Conservation (phyloP, 148 eudicot species). For the Amaranthus cruentus region DNA sequence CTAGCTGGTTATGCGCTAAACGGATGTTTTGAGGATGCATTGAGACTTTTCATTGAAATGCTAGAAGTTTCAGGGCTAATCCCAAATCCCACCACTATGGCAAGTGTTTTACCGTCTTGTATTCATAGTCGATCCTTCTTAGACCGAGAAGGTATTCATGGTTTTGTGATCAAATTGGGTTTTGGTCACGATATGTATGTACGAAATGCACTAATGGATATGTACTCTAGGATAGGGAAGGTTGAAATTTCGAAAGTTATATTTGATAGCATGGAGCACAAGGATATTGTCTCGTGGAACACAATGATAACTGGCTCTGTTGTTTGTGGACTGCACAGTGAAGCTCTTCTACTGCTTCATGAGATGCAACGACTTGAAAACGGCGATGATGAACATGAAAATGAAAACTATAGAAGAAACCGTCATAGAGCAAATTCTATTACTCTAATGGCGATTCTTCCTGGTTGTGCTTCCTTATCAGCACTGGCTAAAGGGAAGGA, state of each 20-base stretch:
- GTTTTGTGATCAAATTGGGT: slow-evolving; percentile 70
- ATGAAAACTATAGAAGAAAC: slow-evolving; percentile 45
- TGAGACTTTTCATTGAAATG: slow-evolving; percentile 62
- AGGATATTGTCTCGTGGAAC: slow-evolving; percentile 80
- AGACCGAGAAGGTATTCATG: slow-evolving; percentile 63
- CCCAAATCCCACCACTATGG: slow-evolving; percentile 78
- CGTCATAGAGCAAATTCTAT: slow-evolving; percentile 51
- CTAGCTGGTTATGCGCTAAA: slow-evolving; percentile 79
- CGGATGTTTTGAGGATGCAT: slow-evolving; percentile 52
- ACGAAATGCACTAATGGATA: slow-evolving; percentile 41
- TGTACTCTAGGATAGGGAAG: slow-evolving; percentile 48
- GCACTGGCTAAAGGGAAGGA: slow-evolving; percentile 78
- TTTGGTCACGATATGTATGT: slow-evolving; percentile 51
- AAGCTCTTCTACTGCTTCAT: slow-evolving; percentile 57
- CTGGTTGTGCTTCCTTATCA: slow-evolving; percentile 78
- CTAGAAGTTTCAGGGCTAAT: slow-evolving; percentile 38
- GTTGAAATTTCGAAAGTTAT: slow-evolving; percentile 42
- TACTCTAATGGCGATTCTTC: slow-evolving; percentile 69
- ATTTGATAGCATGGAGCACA: slow-evolving; percentile 57
- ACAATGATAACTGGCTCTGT: slow-evolving; percentile 84
- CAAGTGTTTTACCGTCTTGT: slow-evolving; percentile 81
- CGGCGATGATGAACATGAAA: slow-evolving; percentile 16
- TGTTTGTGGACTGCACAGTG: slow-evolving; percentile 54
- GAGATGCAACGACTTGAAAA: slow-evolving; percentile 46
- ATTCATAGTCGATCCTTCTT: slow-evolving; percentile 53